Evolutionary conservation across 495 filamentous ascomycete genomes (phyloP), one percentile per base, ranked within the genome.

Genomic region (Podospora comata): DNA sequence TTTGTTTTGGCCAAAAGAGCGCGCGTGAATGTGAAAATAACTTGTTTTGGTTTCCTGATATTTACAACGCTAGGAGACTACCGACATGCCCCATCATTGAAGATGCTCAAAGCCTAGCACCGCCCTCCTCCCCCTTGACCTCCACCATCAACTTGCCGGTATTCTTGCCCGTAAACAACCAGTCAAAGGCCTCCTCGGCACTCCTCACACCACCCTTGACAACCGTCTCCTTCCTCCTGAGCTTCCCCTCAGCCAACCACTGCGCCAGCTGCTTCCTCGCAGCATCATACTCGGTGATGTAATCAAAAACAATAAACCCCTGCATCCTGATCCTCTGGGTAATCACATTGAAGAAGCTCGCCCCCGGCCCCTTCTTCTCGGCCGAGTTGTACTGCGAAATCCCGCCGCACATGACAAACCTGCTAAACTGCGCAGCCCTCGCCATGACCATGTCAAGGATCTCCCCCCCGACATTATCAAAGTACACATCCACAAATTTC

Each of bases 391-490:
- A 85, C 59, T 79, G 76, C 34, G 74, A 72, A 32, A 83, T 81
- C 16, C 65, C 76, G 9, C 89, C 89, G 74, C 88, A 89, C 56
- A 86, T 84, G 19, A 86, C 86, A 69, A 91, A 84, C 9, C 89
- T 80, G 0, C 87, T 82, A 72, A 79, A 77, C 65, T 74, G 74
- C 74, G 85, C 86, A 70, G 90, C 80, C 26, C 86, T 78, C 18
- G 73, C 78, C 19, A 91, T 74, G 70, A 87, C 87, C 67, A 90
- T 72, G 61, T 91, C 87, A 58, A 90, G 78, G 60, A 89, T 86
- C 66, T 86, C 80, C 0, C 89, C 89, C 1, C 88, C 89, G n/a
- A 90, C 77, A 75, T 91, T 90, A 68, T 91, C 89, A 70, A 85
- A 90, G 68, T 83, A 91, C 16, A 91, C 85, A 71, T 92, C 86